Conservation (phyloP, 2,329 filamentous ascomycete genomes). For the Cercospora zeae-maydis region DNA sequence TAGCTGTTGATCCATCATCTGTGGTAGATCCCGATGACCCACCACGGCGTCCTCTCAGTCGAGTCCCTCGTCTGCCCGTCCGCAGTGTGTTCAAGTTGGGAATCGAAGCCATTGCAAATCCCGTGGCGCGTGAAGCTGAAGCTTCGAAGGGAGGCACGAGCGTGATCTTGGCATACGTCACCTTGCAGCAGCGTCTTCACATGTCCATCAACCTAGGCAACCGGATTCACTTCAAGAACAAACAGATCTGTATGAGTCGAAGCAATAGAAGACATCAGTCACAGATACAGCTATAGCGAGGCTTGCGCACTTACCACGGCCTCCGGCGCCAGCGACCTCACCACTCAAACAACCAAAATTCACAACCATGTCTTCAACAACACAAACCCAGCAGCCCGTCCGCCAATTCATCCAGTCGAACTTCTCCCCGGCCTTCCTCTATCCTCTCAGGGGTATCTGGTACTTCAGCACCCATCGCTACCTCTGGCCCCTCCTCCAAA, state of each 20-base stretch:
- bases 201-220: not conserved
- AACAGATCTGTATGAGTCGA: not conserved
- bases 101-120: constrained; percentile 48
- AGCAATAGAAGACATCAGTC: not conserved
- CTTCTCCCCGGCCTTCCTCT: constrained; percentile 36
- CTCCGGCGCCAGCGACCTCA: not conserved
- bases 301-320: not conserved
- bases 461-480: constrained; percentile 76
- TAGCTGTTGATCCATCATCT: constrained; percentile 34
- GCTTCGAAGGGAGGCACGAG: constrained; percentile 1
- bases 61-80: constrained; percentile 47
- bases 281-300: not conserved
- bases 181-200: not conserved
- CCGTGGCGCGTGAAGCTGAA: not conserved
- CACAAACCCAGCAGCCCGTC: constrained; percentile 1
- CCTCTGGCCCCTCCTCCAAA: constrained; percentile 75
- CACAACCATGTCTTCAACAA: constrained; percentile 10
- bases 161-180: not conserved
- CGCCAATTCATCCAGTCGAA: constrained; percentile 31
- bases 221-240: not conserved
- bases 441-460: constrained; percentile 60
- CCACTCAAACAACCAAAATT: not conserved
- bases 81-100: constrained; percentile 69
- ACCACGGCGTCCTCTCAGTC: constrained; percentile 48
- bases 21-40: constrained; percentile 40